Evolutionary conservation across 2,329 filamentous ascomycete species (phyloP).

Genomic region (Exophiala sideris): DNA sequence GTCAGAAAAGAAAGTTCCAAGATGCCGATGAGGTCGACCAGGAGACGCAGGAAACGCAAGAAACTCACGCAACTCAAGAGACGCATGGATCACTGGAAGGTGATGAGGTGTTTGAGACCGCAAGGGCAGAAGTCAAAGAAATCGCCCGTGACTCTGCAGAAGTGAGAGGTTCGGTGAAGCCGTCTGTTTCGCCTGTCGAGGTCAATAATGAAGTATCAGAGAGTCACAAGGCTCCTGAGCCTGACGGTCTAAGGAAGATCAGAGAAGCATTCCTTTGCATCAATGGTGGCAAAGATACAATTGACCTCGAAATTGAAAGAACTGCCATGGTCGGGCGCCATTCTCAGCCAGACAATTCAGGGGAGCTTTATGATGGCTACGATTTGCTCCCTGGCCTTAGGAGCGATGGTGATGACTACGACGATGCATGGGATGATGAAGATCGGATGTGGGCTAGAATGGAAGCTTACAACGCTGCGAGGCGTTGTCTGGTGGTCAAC

Average conservation of each 20-base stretch:
- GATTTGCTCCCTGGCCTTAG: no score
- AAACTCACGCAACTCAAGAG: neutral
- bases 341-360: no score
- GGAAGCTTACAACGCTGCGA: slow-evolving; percentile 23
- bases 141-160: neutral
- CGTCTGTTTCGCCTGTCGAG: neutral
- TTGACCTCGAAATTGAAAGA: neutral
- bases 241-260: neutral
- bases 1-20: slow-evolving; percentile 24
- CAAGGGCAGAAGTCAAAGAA: neutral
- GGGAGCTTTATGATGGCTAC: no score
- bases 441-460: slow-evolving; percentile 13
- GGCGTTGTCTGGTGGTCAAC: slow-evolving; percentile 14
- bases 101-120: slow-evolving; percentile 8
- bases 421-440: neutral
- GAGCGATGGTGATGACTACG: neutral
- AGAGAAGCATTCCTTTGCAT: neutral
- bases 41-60: slow-evolving; percentile 12
- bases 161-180: neutral
- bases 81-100: slow-evolving; percentile 6
- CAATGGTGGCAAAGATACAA: neutral
- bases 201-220: neutral
- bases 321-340: no score
- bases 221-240: neutral
- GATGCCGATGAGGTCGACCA: slow-evolving; percentile 11